Percentiles rank a stretch among this genome's conserved stretches.
phyloP scores from a whole-genome alignment of 1,139 yeast genomes.

The Suhomyces bolitotheri region DNA sequence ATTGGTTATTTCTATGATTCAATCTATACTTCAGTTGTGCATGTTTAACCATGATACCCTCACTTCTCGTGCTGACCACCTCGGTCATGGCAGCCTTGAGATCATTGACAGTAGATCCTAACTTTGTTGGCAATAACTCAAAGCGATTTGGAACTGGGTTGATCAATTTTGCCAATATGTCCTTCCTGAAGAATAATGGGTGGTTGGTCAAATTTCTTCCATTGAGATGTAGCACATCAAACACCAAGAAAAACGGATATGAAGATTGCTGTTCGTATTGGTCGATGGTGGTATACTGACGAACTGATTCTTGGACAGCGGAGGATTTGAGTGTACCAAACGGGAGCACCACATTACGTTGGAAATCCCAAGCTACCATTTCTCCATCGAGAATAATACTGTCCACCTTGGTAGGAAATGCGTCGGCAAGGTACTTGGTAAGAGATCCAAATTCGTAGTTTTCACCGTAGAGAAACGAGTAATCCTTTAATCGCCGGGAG shows the following conservation, averaged over 20 bases:
- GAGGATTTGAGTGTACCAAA: constrained; percentile 77
- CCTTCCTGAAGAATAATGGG: constrained; percentile 59
- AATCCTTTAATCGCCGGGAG: constrained; percentile 72
- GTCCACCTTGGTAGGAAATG: constrained; percentile 42
- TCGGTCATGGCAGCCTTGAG: constrained; percentile 56
- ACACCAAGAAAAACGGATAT: constrained; percentile 66
- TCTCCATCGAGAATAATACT: constrained; percentile 84
- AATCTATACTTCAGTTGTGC: constrained; percentile 59
- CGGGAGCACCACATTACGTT: constrained; percentile 61
- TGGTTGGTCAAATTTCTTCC: constrained; percentile 57
- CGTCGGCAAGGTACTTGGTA: constrained; percentile 52
- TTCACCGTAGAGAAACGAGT: constrained; percentile 73
- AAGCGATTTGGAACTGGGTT: constrained; percentile 52
- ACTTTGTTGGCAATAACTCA: constrained; percentile 53
- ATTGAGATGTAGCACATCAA: constrained; percentile 72
- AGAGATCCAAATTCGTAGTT: constrained; percentile 58
- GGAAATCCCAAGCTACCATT: constrained; percentile 83
- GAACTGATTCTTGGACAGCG: constrained; percentile 56
- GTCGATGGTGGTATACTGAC: constrained; percentile 42
- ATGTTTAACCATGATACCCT: constrained; percentile 80
- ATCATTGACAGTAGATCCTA: constrained; percentile 48
- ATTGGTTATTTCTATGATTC: constrained; percentile 58
- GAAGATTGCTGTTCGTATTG: constrained; percentile 39
- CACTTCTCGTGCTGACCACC: constrained; percentile 67
- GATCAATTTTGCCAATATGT: constrained; percentile 48